Base-by-base conservation (phyloP, 2,329 filamentous ascomycete species). In the Nemania bipapillata region DNA sequence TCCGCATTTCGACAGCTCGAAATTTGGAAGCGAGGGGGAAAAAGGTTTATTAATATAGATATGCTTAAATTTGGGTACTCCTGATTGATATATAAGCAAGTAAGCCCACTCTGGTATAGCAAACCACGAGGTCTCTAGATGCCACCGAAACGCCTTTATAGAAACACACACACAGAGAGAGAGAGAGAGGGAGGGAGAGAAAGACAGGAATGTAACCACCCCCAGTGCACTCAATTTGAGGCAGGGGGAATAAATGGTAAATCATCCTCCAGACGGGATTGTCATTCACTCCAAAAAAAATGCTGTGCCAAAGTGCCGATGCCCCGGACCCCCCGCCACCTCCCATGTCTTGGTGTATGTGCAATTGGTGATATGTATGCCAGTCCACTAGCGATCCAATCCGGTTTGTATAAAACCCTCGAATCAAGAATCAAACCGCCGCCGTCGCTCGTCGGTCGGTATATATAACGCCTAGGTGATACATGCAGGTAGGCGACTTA, bases 81-180 rank as follows among this genome's bases (percentile, higher is more conserved):
- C 54, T 56, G 50, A 68, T 57, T 40, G 42, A 66, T 61, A 54
- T 69, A 55, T 63, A 66, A 42, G 40, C 24, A 49, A 17, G 45
- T 6, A 17, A 15, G 30, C 22, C 52, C 30, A 37, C 58, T 58
- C 42, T 28, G n/a, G 22, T 45, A 54, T 35, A 60, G 61, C 30
- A 22, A 24, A 42, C 42, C 60, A 37, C 40, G 45, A 50, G 17
- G 45, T 54, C 62, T 66, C 63, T 56, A 68, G 35, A 69, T 69
- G 62, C 63, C 50, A 47, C 69, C 69, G 50, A 52, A 69, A 70
- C 68, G 68, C 68, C 68, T n/a, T n/a, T n/a, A n/a, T n/a, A n/a
- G n/a, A n/a, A n/a, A n/a, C n/a, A n/a, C n/a, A n/a, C n/a, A n/a
- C n/a, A n/a, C n/a, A n/a, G n/a, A n/a, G n/a, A n/a, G 9, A 9